phyloP scores from a whole-genome alignment of 2,329 filamentous ascomycete genomes.

The Beauveria brongniartii region DNA sequence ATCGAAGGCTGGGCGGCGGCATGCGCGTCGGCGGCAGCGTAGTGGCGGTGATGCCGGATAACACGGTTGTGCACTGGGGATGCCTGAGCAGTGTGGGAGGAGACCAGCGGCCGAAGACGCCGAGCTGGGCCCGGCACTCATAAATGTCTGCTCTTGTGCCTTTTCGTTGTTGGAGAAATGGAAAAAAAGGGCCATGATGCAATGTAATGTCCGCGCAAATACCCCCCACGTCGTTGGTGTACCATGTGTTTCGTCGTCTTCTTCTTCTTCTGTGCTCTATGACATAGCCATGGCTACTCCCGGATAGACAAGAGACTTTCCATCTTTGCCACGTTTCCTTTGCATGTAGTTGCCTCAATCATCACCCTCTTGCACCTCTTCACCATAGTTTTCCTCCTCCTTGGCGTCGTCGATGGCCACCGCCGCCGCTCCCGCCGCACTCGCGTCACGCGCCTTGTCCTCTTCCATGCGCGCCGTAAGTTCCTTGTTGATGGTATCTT shows the following conservation, averaged over 20 bases:
- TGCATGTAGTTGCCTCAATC: slow-evolving; percentile 18
- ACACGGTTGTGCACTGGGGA: slow-evolving; percentile 72
- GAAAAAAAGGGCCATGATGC: not conserved
- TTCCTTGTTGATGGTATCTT: slow-evolving; percentile 60
- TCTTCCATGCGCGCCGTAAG: slow-evolving; percentile 68
- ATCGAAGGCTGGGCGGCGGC: slow-evolving; percentile 77
- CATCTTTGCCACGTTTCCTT: not conserved
- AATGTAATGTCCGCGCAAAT: slow-evolving; percentile 9
- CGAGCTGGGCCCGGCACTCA: slow-evolving; percentile 30
- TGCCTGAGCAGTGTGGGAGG: slow-evolving; percentile 50
- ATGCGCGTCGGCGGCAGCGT: slow-evolving; percentile 89
- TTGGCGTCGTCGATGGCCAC: slow-evolving; percentile 41
- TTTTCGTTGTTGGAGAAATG: not conserved
- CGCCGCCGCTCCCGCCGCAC: slow-evolving; percentile 18
- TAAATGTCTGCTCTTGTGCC: slow-evolving; percentile 13
- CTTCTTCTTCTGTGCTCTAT: not conserved
- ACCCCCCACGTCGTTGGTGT: slow-evolving; percentile 3
- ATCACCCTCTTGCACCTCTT: slow-evolving; percentile 67
- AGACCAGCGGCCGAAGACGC: slow-evolving; percentile 17
- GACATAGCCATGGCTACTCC: not conserved
- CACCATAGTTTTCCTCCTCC: slow-evolving; percentile 76
- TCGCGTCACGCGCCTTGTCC: slow-evolving; percentile 48
- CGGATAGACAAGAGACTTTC: too few relatives aligned
- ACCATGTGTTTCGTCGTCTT: not conserved
- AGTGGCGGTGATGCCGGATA: slow-evolving; percentile 81